Percentiles rank a stretch among this genome's conserved stretches.
phyloP scores from a whole-genome alignment of 1,139 yeast genomes.

The Zygosaccharomyces pseudobailii region DNA sequence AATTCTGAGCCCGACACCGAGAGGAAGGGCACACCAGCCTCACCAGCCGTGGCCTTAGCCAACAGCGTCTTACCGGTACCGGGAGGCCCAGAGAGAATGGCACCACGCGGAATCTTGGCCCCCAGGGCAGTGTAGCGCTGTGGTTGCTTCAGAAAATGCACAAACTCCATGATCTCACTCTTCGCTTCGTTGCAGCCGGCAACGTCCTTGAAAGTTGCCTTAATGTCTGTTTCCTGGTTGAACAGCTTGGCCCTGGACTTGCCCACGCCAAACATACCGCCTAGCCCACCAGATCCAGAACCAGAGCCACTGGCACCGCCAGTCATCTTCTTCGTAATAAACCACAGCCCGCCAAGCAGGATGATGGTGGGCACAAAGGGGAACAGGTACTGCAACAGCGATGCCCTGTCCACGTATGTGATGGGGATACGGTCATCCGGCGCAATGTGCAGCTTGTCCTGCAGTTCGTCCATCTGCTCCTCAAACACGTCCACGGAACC shows the following conservation, averaged over 20 bases:
- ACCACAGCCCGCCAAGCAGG: constrained; percentile 81
- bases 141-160: constrained; percentile 84
- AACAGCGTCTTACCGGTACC: constrained; percentile 97
- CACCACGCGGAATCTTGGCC: constrained; percentile 97
- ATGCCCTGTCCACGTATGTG: constrained; percentile 67
- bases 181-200: constrained; percentile 99
- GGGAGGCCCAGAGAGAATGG: constrained; percentile 96
- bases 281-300: constrained; percentile 42
- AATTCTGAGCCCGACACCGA: constrained; percentile 98
- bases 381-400: constrained; percentile 54
- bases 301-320: constrained; percentile 51
- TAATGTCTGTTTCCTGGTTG: constrained; percentile 87
- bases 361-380: constrained; percentile 82
- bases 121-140: constrained; percentile 84
- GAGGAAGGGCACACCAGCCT: constrained; percentile 93
- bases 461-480: constrained; percentile 70
- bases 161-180: constrained; percentile 96
- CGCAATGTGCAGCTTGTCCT: constrained; percentile 61
- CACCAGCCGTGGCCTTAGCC: constrained; percentile 99
- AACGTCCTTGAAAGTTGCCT: constrained; percentile 84
- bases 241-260: constrained; percentile 86
- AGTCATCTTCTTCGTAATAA: constrained; percentile 50
- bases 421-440: constrained; percentile 73
- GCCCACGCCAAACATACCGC: constrained; percentile 68
- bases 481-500: constrained; percentile 95